Evolutionary conservation across 805 yeast species (phyloP).

Genomic region (Pichia heedii): DNA sequence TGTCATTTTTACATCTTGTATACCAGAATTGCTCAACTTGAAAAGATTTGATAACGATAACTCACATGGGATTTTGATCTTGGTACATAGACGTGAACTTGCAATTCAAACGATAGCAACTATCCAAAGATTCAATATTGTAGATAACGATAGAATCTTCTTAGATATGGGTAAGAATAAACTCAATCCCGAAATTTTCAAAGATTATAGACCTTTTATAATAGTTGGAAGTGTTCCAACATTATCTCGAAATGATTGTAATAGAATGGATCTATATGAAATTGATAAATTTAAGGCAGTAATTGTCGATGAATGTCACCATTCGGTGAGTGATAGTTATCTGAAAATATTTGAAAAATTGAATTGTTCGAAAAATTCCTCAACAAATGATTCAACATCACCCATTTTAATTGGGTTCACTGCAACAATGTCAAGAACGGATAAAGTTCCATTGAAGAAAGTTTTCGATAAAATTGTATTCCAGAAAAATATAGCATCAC

Average conservation of each 20-base stretch:
- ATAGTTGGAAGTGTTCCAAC: conserved; percentile 74
- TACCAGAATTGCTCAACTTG: conserved; percentile 30
- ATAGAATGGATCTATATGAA: conserved; percentile 43
- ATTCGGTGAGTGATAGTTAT: conserved; percentile 71
- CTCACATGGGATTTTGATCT: conserved; percentile 36
- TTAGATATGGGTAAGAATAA: conserved; percentile 58
- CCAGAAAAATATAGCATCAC: conserved; percentile 52
- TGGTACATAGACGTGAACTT: conserved; percentile 78
- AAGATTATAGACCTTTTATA: conserved; percentile 29
- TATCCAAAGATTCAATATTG: conserved; percentile 30
- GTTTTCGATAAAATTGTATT: conserved; percentile 69
- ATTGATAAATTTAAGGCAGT: conserved; percentile 61
- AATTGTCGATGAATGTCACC: conserved; percentile 89
- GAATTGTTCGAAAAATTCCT: conserved; percentile 20
- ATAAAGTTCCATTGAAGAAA: conserved; percentile 46
- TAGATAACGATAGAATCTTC: conserved; percentile 10
- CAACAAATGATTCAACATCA: conserved; percentile 10
- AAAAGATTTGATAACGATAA: conserved; percentile 26
- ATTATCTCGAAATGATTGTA: conserved; percentile 30
- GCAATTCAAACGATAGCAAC: conserved; percentile 58
- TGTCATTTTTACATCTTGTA: conserved; percentile 56
- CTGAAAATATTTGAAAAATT: conserved; percentile 40
- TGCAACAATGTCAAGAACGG: conserved; percentile 80
- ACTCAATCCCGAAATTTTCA: conserved; percentile 21
- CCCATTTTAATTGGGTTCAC: conserved; percentile 73